A percentile compares a stretch with the other conserved stretches of the same genome.
Conservation (phyloP, 371 early-diverging fungal species). For the Paraphysoderma sedebokerense region DNA sequence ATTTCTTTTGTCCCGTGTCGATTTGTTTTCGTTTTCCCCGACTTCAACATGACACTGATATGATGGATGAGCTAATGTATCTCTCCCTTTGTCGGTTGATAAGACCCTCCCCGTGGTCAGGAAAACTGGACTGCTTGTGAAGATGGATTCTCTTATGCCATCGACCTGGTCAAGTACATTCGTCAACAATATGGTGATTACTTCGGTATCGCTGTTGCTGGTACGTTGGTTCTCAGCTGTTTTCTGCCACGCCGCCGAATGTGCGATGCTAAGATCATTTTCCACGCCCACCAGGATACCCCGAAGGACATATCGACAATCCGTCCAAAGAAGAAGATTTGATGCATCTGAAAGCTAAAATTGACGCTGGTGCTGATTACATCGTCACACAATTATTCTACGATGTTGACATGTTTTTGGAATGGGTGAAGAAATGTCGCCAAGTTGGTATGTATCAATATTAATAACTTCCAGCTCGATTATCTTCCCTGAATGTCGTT, state of each 20-base stretch:
- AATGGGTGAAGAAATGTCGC: conserved; percentile 58
- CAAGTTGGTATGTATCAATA: conserved; percentile 20
- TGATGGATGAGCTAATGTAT: no score
- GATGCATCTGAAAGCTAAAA: conserved; percentile 59
- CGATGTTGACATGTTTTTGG: conserved; percentile 64
- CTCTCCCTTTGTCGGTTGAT: background rate
- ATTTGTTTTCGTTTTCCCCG: no score
- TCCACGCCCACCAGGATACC: conserved; percentile 28
- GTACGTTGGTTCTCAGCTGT: conserved; percentile 10
- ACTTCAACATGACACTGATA: no score
- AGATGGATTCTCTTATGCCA: conserved; percentile 62
- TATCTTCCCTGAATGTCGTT: no score
- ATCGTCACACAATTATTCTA: conserved; percentile 89
- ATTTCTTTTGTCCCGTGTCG: no score
- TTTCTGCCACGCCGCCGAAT: conserved; percentile 1
- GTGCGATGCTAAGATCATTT: background rate
- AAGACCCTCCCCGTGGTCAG: conserved; percentile 76
- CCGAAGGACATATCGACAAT: conserved; percentile 74
- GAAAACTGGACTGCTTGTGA: conserved; percentile 59
- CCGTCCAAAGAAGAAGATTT: conserved; percentile 55
- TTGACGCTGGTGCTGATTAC: conserved; percentile 80
- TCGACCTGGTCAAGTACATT: conserved; percentile 77
- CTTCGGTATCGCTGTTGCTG: conserved; percentile 89
- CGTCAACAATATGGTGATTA: conserved; percentile 77
- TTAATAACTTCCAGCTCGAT: no score